Percentiles rank a stretch among this genome's conserved stretches.
phyloP scores from a whole-genome alignment of 805 yeast species.

The Candida sphagnicola region DNA sequence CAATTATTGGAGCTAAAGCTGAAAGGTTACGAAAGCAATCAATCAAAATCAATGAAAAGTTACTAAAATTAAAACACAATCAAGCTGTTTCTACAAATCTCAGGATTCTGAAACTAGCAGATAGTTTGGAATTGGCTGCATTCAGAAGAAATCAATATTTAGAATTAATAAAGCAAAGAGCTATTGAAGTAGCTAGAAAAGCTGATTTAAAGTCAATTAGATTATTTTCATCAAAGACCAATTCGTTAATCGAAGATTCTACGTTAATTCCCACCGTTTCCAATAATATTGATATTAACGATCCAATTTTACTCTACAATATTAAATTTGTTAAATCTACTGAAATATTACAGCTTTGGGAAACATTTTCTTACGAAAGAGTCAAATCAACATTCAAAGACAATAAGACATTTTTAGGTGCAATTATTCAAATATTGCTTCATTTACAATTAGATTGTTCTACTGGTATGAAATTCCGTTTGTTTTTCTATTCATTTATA shows the following conservation, averaged over 20 bases:
- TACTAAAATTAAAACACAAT: not conserved
- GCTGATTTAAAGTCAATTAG: not conserved
- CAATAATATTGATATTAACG: not conserved
- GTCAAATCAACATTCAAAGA: not conserved
- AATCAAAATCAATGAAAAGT: not conserved
- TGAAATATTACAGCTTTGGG: not conserved
- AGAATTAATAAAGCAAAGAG: not conserved
- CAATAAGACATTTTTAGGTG: not conserved
- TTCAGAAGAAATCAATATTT: not conserved
- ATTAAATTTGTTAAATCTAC: not conserved
- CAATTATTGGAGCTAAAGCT: not conserved
- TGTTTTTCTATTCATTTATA: constrained; percentile 18
- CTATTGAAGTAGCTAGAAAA: not conserved
- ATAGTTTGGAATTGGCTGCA: constrained; percentile 1
- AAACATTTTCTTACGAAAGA: not conserved
- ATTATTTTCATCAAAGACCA: too few species aligned
- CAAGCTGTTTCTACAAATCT: not conserved
- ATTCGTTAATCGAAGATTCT: too few species aligned
- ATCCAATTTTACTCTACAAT: not conserved
- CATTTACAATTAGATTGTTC: not conserved
- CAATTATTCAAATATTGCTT: not conserved
- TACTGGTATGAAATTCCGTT: constrained; percentile 1
- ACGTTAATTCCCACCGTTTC: not conserved
- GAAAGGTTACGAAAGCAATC: not conserved
- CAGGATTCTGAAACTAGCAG: not conserved